Evolutionary conservation across 257 asterid species (phyloP).

Genomic region (Mitragyna speciosa): DNA sequence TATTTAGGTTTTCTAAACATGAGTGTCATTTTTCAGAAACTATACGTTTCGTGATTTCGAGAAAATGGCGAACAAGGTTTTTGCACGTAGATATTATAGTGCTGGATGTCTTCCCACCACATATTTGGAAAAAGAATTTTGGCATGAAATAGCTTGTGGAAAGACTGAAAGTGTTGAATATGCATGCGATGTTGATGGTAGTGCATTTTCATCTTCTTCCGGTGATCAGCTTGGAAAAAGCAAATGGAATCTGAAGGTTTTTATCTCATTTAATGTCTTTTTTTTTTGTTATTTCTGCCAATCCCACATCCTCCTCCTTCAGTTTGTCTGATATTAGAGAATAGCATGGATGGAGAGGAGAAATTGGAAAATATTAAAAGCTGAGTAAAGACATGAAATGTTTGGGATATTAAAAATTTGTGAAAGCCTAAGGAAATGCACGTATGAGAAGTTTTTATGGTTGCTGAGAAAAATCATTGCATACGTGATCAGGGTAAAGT

Average conservation of each 20-base stretch:
- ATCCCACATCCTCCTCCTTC: background rate
- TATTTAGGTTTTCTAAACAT: constrained; percentile 34
- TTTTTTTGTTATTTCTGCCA: constrained; percentile 8
- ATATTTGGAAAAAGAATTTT: constrained; percentile 93
- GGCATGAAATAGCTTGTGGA: constrained; percentile 97
- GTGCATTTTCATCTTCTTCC: constrained; percentile 94
- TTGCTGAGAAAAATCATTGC: background rate
- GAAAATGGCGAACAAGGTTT: constrained; percentile 98
- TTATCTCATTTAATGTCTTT: constrained; percentile 14
- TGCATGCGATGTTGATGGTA: constrained; percentile 99
- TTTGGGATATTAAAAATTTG: background rate
- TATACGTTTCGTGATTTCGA: constrained; percentile 95
- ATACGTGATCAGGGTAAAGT: background rate
- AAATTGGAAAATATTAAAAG: background rate
- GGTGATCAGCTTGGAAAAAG: constrained; percentile 83
- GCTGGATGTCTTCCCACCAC: constrained; percentile 88
- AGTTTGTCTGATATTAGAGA: background rate
- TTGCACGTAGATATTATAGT: constrained; percentile 85
- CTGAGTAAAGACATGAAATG: background rate
- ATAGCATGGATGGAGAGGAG: background rate
- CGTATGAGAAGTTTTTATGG: no score
- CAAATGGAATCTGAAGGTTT: constrained; percentile 98
- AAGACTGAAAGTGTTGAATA: constrained; percentile 98
- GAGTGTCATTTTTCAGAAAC: constrained; percentile 58
- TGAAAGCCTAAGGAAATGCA: background rate